Evolutionary conservation across 352 stramenopile genomes (phyloP).

Genomic region (Phytophthora europaea): DNA sequence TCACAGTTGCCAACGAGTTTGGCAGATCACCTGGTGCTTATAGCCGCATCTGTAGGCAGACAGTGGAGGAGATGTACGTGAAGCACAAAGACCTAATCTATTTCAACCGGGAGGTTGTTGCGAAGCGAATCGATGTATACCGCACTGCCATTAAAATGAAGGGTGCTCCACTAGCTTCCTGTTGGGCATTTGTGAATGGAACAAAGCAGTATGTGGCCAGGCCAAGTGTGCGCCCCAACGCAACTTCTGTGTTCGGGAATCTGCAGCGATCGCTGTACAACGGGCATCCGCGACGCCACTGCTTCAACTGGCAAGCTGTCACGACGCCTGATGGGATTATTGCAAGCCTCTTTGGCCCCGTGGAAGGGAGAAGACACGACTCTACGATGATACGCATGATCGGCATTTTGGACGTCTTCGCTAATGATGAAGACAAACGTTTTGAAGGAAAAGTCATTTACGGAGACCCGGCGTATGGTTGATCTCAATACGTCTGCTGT

Average conservation of each 20-base stretch:
- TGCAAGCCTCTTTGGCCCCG: neutral
- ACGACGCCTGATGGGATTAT: neutral
- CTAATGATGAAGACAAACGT: neutral
- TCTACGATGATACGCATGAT: neutral
- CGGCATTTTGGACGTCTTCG: neutral
- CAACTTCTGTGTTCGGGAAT: neutral
- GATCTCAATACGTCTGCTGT: neutral
- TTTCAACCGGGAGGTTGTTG: neutral
- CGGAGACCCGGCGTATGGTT: neutral
- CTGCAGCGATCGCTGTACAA: neutral
- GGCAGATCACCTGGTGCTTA: neutral
- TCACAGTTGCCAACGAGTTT: neutral
- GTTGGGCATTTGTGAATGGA: neutral
- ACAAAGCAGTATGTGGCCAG: neutral
- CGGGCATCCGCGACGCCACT: neutral
- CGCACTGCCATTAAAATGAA: neutral
- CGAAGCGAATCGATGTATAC: neutral
- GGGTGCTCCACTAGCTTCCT: neutral
- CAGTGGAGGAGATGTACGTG: neutral
- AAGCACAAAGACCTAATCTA: neutral
- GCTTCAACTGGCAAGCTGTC: neutral
- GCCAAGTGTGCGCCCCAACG: neutral
- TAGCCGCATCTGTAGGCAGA: neutral
- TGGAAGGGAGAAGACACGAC: neutral
- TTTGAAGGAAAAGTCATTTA: neutral